These are phyloP conservation scores for Camellia granthamiana DNA, from an alignment of 148 eudicot genomes.

Conservation along the genomic window DNA sequence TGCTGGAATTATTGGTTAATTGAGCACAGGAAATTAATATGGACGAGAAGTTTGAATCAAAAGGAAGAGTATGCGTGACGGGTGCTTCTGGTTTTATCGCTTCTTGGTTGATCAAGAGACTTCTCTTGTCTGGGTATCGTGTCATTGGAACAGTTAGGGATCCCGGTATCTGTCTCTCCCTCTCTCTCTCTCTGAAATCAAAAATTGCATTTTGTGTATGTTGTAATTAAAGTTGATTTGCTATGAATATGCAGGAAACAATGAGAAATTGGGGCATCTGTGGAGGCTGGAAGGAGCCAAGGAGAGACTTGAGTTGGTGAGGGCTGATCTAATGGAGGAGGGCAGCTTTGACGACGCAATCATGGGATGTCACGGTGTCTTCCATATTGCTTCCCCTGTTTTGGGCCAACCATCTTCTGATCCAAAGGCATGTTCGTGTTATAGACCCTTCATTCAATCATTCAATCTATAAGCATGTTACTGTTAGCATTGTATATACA, in stretches of 20 bases:
- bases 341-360: constrained; percentile 89
- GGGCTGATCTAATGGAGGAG: constrained; percentile 65
- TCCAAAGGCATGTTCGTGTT: constrained; percentile 38
- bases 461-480: too few relatives aligned
- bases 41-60: neutral
- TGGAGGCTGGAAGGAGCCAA: constrained; percentile 86
- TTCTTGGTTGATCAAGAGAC: constrained; percentile 83
- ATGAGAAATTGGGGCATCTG: constrained; percentile 59
- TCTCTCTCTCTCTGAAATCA: neutral
- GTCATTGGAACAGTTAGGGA: constrained; percentile 86
- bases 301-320: constrained; percentile 67
- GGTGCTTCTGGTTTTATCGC: constrained; percentile 93
- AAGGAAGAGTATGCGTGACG: constrained; percentile 84
- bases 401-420: constrained; percentile 35
- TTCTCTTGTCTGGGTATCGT: constrained; percentile 65
- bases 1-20: neutral
- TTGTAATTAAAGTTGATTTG: neutral
- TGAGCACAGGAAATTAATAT: neutral
- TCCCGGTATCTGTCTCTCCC: constrained; percentile 44
- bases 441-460: too few relatives aligned
- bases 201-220: neutral
- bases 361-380: constrained; percentile 78
- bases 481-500: too few relatives aligned
- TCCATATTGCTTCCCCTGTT: constrained; percentile 94
- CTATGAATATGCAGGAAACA: constrained; percentile 39